Conservation (phyloP, 805 yeast species). For the Candida arabinofermentans region DNA sequence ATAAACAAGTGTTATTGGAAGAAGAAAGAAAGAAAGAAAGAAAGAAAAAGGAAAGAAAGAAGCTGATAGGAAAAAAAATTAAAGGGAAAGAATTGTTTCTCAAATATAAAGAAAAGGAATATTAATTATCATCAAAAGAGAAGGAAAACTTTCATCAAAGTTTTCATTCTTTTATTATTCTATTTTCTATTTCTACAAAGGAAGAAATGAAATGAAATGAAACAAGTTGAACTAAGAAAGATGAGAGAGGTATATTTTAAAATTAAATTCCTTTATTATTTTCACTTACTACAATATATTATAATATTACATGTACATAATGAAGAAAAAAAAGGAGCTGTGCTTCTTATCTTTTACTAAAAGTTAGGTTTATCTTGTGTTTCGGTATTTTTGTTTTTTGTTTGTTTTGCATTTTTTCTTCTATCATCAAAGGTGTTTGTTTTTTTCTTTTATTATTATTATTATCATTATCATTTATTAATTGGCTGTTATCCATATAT, state of each 20-base stretch:
- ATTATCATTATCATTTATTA: not conserved
- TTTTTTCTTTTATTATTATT: not conserved
- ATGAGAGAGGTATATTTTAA: not conserved
- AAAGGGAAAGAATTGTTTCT: too few relatives aligned
- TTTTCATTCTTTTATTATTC: too few relatives aligned
- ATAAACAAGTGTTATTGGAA: conserved; percentile 13
- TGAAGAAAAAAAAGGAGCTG: conserved; percentile 1
- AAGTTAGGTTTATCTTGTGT: not conserved
- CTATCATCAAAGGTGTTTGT: not conserved
- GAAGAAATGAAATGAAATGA: not conserved
- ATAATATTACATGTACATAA: not conserved
- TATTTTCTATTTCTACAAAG: not conserved
- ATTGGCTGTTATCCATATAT: not conserved
- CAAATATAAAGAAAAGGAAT: not conserved
- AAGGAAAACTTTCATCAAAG: too few relatives aligned
- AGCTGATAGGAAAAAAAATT: too few relatives aligned
- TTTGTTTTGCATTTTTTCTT: not conserved
- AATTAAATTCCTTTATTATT: not conserved
- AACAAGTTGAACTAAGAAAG: not conserved
- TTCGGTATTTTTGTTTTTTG: not conserved
- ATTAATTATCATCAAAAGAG: not conserved
- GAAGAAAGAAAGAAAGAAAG: conserved; percentile 1
- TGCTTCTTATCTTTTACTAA: not conserved
- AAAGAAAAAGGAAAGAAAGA: not conserved
- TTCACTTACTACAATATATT: not conserved